Base-by-base conservation (phyloP, 2,329 filamentous ascomycete genomes). In the Cladosporium sp. region DNA sequence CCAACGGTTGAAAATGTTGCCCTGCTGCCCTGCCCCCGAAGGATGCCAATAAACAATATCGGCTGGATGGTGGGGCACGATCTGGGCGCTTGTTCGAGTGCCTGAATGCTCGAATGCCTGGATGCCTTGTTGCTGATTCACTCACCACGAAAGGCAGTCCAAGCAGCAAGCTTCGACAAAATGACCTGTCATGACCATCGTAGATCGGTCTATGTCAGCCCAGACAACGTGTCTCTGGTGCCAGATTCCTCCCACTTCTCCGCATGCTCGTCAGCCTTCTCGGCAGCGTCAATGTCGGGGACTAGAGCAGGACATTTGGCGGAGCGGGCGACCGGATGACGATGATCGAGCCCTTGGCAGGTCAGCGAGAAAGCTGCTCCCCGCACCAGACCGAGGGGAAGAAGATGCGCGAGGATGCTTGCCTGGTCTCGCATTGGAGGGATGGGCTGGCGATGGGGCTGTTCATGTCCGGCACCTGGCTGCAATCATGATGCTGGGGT, bases 181-280 rank as follows among this genome's bases (percentile, higher is more conserved):
- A 33, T 33, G 5, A 38, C 11, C 36, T 38, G 16, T 12, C 16
- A 12, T 16, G 36, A 6, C 16, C 13, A 19, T 38, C 22, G 43
- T 32, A 33, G 35, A 33, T 33, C 33, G n/a, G 40, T 32, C 36
- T 19, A 48, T 48, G 45, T 48, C 45, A 48, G 45, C 36, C 45
- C 45, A 48, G 45, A 25, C 19, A 40, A 32, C 13, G 27, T 40
- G n/a, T n/a, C n/a, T n/a, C n/a, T n/a, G n/a, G n/a, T n/a, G 45
- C 27, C 45, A 48, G 16, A 16, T 7, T 19, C 5, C 43, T 38
- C 35, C 43, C 25, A 22, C 43, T 40, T 48, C 45, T 48, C 45
- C 45, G 45, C 45, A 48, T 38, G 43, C 3, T 30, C 22, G 22
- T 3, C 11, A 27, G 32, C 22, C 36, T 12, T 19, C 45, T 48